These are phyloP conservation scores for Porodaedalea pini DNA, from an alignment of 1,284 basidiomycete species.

Conservation along the genomic window DNA sequence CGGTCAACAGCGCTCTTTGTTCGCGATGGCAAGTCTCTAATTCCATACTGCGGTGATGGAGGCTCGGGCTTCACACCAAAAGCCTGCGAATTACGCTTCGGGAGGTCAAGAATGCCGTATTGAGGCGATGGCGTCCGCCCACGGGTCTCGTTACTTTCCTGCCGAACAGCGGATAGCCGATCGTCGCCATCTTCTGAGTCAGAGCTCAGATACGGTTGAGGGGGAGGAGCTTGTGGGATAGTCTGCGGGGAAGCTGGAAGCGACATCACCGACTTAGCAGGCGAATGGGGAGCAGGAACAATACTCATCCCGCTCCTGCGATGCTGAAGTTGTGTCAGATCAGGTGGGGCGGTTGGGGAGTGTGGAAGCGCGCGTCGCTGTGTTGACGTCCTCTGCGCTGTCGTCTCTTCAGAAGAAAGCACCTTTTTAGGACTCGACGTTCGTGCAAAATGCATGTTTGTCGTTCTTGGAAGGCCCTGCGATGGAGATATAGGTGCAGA, in stretches of 20 bases:
- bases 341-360: slow-evolving; percentile 4
- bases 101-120: slow-evolving; percentile 29
- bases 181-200: not conserved
- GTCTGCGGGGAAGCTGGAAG: not conserved
- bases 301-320: not conserved
- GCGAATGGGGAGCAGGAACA: not conserved
- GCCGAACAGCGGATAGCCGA: not conserved
- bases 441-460: not conserved
- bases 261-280: not conserved
- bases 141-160: not conserved
- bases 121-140: slow-evolving; percentile 26
- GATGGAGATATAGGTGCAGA: not conserved
- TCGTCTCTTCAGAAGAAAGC: not conserved
- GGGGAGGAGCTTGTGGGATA: not conserved
- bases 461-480: not conserved
- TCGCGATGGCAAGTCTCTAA: slow-evolving; percentile 12
- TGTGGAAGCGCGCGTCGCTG: slow-evolving; percentile 12
- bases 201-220: too few species aligned
- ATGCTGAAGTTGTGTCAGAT: slow-evolving; percentile 1
- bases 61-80: slow-evolving; percentile 18
- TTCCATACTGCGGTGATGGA: slow-evolving; percentile 19
- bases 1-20: slow-evolving; percentile 18
- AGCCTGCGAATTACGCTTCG: slow-evolving; percentile 22
- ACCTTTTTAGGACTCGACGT: not conserved
- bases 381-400: not conserved